Percentiles rank a stretch among this genome's conserved stretches.
Evolutionary conservation across 768 basidiomycete species (phyloP).

Genomic region (Mrakia hoshinonis): DNA sequence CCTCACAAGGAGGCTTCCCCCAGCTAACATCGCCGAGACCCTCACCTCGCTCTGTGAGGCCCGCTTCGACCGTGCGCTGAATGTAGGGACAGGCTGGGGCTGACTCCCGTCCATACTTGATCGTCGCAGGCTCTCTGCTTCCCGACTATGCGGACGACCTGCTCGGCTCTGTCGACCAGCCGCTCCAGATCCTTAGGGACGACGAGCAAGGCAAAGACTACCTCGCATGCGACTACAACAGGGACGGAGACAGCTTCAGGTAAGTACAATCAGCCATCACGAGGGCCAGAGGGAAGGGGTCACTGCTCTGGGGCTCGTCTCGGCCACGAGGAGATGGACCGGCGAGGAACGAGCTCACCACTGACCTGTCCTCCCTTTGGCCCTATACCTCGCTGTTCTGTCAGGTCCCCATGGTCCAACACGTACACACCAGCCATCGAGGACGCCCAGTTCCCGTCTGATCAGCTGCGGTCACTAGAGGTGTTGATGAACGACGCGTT

Average conservation of each 20-base stretch:
- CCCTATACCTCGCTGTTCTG: neutral
- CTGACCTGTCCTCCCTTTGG: neutral
- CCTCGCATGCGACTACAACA: slow-evolving; percentile 86
- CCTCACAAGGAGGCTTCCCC: slow-evolving; percentile 90
- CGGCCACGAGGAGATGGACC: no score
- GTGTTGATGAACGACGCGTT: slow-evolving; percentile 91
- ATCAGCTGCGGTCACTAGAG: slow-evolving; percentile 81
- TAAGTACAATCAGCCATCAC: no score
- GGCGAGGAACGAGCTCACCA: neutral
- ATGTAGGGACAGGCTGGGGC: no score
- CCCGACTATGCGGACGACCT: slow-evolving; percentile 95
- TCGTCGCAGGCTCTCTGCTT: slow-evolving; percentile 47
- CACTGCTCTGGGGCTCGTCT: no score
- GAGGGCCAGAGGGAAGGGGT: no score
- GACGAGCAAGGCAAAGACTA: slow-evolving; percentile 63
- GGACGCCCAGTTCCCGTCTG: slow-evolving; percentile 76
- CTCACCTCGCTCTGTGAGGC: slow-evolving; percentile 61
- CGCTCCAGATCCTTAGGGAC: slow-evolving; percentile 72
- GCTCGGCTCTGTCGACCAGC: slow-evolving; percentile 88
- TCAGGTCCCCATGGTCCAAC: slow-evolving; percentile 96
- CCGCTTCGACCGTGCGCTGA: no score
- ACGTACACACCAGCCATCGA: slow-evolving; percentile 84
- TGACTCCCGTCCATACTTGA: no score
- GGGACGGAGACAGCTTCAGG: slow-evolving; percentile 58
- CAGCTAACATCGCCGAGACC: slow-evolving; percentile 77